A percentile compares a stretch with the other conserved stretches of the same genome.
Evolutionary conservation across 768 basidiomycete genomes (phyloP).

Genomic region (Sutorius australiensis): DNA sequence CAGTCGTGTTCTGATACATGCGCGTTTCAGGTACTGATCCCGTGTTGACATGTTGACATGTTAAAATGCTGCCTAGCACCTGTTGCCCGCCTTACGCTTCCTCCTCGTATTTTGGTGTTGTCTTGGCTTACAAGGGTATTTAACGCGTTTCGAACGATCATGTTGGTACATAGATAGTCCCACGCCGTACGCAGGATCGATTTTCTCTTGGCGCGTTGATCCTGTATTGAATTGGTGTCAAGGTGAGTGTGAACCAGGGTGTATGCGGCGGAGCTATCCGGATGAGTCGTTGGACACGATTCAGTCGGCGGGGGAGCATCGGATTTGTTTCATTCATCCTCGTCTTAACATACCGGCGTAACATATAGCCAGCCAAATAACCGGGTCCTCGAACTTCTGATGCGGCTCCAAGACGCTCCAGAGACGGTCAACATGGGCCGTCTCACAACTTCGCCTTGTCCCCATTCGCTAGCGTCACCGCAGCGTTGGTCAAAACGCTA

Average conservation of each 20-base stretch:
- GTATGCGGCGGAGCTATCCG: not conserved
- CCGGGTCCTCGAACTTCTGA: not conserved
- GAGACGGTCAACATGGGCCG: not conserved
- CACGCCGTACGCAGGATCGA: not conserved
- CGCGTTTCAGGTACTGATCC: not conserved
- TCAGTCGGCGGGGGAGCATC: not conserved
- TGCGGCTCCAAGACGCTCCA: not conserved
- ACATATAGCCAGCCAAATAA: not conserved
- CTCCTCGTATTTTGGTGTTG: not conserved
- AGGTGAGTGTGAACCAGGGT: not conserved
- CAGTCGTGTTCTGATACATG: slow-evolving; percentile 2
- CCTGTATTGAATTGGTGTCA: not conserved
- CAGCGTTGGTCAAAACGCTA: slow-evolving; percentile 72
- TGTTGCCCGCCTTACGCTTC: not conserved
- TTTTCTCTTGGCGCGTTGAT: not conserved
- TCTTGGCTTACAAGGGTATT: not conserved
- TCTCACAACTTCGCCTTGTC: slow-evolving; percentile 60
- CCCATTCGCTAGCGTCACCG: slow-evolving; percentile 61
- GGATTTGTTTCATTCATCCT: not conserved
- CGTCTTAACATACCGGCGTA: not conserved
- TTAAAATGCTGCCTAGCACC: not conserved
- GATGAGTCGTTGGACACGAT: not conserved
- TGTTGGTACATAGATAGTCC: not conserved
- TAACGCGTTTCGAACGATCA: slow-evolving; percentile 16
- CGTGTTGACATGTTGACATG: not conserved